Evolutionary conservation across 2,329 filamentous ascomycete genomes (phyloP).

Genomic region (Ascomycota sp.): DNA sequence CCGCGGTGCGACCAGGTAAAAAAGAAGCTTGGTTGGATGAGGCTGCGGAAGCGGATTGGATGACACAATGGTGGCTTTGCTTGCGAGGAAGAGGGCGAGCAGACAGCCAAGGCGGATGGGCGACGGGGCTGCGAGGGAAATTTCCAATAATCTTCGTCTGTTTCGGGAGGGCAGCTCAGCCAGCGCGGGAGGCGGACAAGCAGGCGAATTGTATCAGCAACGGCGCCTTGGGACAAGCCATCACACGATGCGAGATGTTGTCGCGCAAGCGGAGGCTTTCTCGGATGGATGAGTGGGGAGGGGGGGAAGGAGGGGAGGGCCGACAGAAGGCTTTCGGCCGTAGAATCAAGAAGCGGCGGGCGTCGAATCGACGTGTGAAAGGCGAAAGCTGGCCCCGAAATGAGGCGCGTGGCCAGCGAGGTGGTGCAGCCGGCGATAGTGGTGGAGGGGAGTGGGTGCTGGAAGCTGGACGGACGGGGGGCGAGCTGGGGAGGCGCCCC

Average conservation of each 20-base stretch:
- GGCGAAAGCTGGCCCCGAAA: too few relatives aligned
- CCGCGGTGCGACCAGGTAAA: conserved; percentile 10
- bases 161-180: conserved; percentile 10
- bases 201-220: conserved; percentile 14
- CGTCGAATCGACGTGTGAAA: too few relatives aligned
- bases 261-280: conserved; percentile 5
- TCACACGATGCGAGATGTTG: conserved; percentile 12
- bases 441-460: too few relatives aligned
- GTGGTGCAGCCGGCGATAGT: too few relatives aligned
- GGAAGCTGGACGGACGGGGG: too few relatives aligned
- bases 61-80: conserved; percentile 4
- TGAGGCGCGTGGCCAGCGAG: too few relatives aligned
- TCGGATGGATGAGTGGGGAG: conserved; percentile 3
- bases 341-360: not conserved
- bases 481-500: too few relatives aligned
- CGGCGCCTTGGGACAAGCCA: conserved; percentile 11
- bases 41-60: conserved; percentile 2
- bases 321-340: not conserved
- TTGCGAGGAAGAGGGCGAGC: conserved; percentile 5
- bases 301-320: conserved; percentile 4
- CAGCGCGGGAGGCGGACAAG: conserved; percentile 8
- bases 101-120: conserved; percentile 12
- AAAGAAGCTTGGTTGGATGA: conserved; percentile 6
- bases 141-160: conserved; percentile 15
- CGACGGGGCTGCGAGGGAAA: conserved; percentile 11